Evolutionary conservation across 176 grass and related monocot genomes (phyloP).

Genomic region (Dactylis glomerata): DNA sequence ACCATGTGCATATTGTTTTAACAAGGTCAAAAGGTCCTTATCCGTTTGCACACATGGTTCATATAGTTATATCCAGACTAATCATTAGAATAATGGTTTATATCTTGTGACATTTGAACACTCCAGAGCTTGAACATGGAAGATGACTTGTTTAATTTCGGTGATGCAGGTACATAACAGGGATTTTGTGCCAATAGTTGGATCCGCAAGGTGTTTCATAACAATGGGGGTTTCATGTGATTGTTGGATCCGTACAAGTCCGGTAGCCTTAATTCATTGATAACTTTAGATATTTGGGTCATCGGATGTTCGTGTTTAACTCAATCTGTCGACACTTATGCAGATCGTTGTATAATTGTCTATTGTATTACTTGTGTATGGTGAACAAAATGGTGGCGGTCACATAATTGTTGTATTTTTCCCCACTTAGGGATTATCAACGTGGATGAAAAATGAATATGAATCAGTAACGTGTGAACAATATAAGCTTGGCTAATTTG

Average conservation of each 20-base stretch:
- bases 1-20: neutral
- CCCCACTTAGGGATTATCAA: neutral
- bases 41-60: neutral
- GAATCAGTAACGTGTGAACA: neutral
- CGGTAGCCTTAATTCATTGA: neutral
- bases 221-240: neutral
- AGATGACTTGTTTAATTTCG: slow-evolving; percentile 13
- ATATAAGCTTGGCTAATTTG: neutral
- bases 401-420: slow-evolving; percentile 16
- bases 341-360: slow-evolving; percentile 33
- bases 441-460: slow-evolving; percentile 11
- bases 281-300: slow-evolving; percentile 35
- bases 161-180: slow-evolving; percentile 25
- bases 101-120: neutral
- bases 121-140: neutral
- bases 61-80: neutral
- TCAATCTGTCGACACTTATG: neutral
- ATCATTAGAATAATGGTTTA: neutral
- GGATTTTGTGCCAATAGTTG: slow-evolving; percentile 9
- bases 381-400: slow-evolving; percentile 2
- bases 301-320: slow-evolving; percentile 8
- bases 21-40: neutral
- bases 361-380: neutral
- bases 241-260: slow-evolving; percentile 7
- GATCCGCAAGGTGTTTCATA: slow-evolving; percentile 34